Evolutionary conservation across 768 basidiomycete species (phyloP).

Genomic region (Lactarius sp.): DNA sequence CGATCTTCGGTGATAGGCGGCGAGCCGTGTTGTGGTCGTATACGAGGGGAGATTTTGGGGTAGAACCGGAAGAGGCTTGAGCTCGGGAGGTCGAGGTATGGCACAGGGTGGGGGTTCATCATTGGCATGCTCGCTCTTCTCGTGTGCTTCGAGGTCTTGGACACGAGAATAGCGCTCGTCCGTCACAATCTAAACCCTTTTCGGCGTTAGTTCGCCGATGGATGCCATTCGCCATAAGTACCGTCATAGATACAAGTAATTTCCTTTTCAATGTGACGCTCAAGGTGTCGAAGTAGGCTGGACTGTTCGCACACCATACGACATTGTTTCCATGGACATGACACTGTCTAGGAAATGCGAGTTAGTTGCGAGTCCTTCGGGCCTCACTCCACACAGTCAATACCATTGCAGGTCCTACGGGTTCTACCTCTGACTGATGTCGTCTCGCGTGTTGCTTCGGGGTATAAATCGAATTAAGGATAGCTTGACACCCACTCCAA

Average conservation of each 20-base stretch:
- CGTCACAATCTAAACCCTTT: constrained; percentile 17
- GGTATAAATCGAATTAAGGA: constrained; percentile 23
- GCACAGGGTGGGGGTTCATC: constrained; percentile 14
- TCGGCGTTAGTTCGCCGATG: background rate
- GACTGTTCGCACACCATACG: constrained; percentile 23
- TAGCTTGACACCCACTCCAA: constrained; percentile 20
- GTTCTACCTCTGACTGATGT: constrained; percentile 18
- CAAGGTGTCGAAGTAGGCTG: constrained; percentile 15
- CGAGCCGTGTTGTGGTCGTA: constrained; percentile 5
- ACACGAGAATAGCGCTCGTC: constrained; percentile 18
- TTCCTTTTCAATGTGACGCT: constrained; percentile 19
- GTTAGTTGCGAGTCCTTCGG: constrained; percentile 1
- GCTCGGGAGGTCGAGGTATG: constrained; percentile 9
- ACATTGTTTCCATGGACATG: constrained; percentile 23
- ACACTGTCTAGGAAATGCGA: constrained; percentile 18
- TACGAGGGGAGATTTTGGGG: constrained; percentile 17
- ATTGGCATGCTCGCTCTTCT: constrained; percentile 15
- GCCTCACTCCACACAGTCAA: background rate
- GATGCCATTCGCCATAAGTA: background rate
- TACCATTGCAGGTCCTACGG: constrained; percentile 17
- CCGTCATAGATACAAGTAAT: constrained; percentile 17
- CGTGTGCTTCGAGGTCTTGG: constrained; percentile 14
- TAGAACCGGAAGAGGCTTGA: constrained; percentile 2
- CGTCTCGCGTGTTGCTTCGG: constrained; percentile 22
- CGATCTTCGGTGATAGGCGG: constrained; percentile 19